Percentiles rank a stretch among this genome's conserved stretches.
Evolutionary conservation across 768 basidiomycete species (phyloP).

Genomic region (Tricholoma furcatifolium): DNA sequence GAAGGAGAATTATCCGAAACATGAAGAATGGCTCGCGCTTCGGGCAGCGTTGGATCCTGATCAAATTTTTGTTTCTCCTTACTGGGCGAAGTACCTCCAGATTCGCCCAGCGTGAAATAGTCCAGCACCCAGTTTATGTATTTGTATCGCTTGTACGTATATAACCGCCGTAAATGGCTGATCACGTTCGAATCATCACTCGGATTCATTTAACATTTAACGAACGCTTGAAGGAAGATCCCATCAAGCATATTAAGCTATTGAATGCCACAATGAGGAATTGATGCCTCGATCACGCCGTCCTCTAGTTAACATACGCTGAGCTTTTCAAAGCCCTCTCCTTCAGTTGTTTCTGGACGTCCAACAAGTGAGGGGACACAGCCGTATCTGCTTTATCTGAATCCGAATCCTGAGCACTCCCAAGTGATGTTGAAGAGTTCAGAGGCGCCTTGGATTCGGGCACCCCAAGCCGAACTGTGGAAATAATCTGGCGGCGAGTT

Average conservation of each 20-base stretch:
- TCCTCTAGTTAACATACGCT: constrained; percentile 14
- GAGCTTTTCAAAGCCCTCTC: constrained; percentile 18
- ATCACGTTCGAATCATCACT: no score
- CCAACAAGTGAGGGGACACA: constrained; percentile 2
- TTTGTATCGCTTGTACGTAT: no score
- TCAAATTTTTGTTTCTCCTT: constrained; percentile 5
- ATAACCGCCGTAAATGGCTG: no score
- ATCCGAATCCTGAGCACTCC: background rate
- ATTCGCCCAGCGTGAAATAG: no score
- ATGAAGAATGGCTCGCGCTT: constrained; percentile 6
- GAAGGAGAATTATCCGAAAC: background rate
- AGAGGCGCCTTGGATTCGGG: background rate
- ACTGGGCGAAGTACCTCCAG: constrained; percentile 8
- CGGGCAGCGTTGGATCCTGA: constrained; percentile 2
- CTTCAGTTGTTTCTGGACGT: constrained; percentile 12
- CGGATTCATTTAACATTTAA: no score
- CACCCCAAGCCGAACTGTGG: background rate
- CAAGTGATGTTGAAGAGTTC: constrained; percentile 8
- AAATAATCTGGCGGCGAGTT: background rate
- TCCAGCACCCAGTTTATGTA: no score
- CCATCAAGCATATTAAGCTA: no score
- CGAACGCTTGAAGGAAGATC: no score
- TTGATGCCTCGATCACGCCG: no score
- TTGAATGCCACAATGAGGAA: no score
- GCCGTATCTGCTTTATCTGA: background rate